Base-by-base conservation (phyloP, 2,329 filamentous ascomycete genomes). In the Penicillium griseofulvum region DNA sequence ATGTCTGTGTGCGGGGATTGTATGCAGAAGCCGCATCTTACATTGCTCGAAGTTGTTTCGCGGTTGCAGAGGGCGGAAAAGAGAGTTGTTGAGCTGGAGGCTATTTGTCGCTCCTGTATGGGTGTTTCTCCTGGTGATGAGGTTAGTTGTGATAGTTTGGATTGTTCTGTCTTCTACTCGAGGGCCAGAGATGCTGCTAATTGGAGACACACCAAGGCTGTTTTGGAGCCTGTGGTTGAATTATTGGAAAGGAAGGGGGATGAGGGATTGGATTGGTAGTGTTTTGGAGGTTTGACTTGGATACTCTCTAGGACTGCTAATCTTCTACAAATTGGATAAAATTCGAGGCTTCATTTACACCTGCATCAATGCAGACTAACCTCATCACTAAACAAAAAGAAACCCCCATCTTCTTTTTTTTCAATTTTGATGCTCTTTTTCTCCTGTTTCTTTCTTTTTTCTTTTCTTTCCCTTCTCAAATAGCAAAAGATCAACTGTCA, bases 101-200 rank as follows among this genome's bases (percentile, higher is more conserved):
- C 79, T 47, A 78, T 96, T 9, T 99, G 94, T 73, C 85, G 88
- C 57, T 89, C 84, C 65, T 99, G 94, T 71, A 86, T 90, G 37
- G 87, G 85, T 0, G 69, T 92, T 17, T 80, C 87, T 4, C 87
- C 86, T 60, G 77, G 84, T 2, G 93, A 97, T 36, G 85, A 88
- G 33, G 87, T 97, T n/a, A 80, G 75, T 38, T 99, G 94, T 69
- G 91, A 96, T 68, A 96, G 89, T 71, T 85, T 89, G 70, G 93
- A 96, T 74, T 99, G 94, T 69, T 89, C 92, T 0, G 90, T 96
- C 0, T 97, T 96, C 64, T 97, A 96, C 74, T 72, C 74, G 4
- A 64, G 76, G 37, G 75, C 69, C 5, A 69, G 75, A 54, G 68
- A 74, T 54, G 58, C 62, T 45, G 67, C 74, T 19, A 62, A 70